Conservation (phyloP, 108 stramenopile genomes). For the Schizochytrium sp. region DNA sequence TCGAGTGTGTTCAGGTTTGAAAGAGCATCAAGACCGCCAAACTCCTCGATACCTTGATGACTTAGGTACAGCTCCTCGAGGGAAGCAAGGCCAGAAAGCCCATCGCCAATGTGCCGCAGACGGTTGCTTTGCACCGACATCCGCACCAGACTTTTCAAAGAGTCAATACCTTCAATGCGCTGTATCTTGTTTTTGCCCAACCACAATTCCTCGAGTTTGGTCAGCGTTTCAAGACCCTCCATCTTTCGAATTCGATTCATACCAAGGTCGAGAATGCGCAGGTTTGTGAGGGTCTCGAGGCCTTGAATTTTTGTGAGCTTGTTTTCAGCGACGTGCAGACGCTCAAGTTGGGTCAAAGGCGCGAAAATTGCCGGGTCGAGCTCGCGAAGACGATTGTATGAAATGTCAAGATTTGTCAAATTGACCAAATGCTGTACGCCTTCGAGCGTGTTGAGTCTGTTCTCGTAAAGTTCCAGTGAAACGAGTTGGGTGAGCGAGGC, state of each 20-base stretch:
- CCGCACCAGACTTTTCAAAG: constrained; percentile 21
- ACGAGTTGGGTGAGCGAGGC: background rate
- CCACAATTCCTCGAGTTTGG: constrained; percentile 80
- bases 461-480: constrained; percentile 83
- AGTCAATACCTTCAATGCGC: constrained; percentile 61
- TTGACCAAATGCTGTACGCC: constrained; percentile 31
- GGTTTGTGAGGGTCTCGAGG: constrained; percentile 60
- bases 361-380: constrained; percentile 66
- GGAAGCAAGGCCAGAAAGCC: constrained; percentile 40
- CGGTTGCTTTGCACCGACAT: constrained; percentile 38
- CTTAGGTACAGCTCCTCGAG: constrained; percentile 93
- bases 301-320: constrained; percentile 73
- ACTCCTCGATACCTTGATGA: constrained; percentile 71
- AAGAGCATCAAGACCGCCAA: background rate
- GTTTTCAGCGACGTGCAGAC: constrained; percentile 75
- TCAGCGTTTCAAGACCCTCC: constrained; percentile 43
- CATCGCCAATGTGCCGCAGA: background rate
- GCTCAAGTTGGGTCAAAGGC: constrained; percentile 63
- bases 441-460: constrained; percentile 62
- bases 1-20: constrained; percentile 14
- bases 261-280: constrained; percentile 65
- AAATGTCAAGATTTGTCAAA: constrained; percentile 54
- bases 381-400: constrained; percentile 88
- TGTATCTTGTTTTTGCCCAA: constrained; percentile 83
- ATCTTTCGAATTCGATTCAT: constrained; percentile 66